phyloP scores from a whole-genome alignment of 257 asterid genomes.

The Perilla frutescens region DNA sequence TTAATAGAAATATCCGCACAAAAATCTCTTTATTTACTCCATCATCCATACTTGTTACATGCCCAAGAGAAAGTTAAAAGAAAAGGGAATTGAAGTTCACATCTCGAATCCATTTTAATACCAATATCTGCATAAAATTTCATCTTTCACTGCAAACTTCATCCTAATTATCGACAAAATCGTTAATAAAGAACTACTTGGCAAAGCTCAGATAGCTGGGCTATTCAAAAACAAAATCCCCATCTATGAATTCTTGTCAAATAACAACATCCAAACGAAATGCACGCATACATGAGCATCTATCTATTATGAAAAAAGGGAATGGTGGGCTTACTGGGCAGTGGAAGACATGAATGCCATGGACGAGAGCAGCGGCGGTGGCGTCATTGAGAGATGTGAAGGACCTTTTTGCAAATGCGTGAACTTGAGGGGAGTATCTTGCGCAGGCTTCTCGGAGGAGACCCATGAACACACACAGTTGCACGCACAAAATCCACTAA shows the following conservation, averaged over 20 bases:
- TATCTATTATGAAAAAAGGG: neutral
- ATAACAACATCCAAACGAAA: neutral
- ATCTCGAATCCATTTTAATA: neutral
- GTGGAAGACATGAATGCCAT: conserved; percentile 89
- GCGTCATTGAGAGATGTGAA: conserved; percentile 50
- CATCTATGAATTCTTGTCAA: conserved; percentile 11
- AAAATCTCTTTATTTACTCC: too few relatives aligned
- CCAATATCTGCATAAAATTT: conserved; percentile 9
- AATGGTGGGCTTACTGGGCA: conserved; percentile 66
- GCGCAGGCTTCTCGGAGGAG: conserved; percentile 52
- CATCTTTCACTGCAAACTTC: conserved; percentile 7
- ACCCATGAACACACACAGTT: conserved; percentile 54
- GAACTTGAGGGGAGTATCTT: conserved; percentile 45
- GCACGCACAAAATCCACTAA: conserved; percentile 13
- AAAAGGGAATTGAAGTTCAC: neutral
- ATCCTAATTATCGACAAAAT: conserved; percentile 1
- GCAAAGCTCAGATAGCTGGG: neutral
- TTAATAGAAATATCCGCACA: neutral
- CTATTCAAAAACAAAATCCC: neutral
- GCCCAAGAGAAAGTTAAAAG: neutral
- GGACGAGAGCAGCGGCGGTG: conserved; percentile 66
- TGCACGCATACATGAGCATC: neutral
- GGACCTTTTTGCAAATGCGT: conserved; percentile 49
- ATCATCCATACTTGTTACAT: too few relatives aligned
- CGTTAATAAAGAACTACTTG: neutral